phyloP scores from a whole-genome alignment of 306 rosid genomes.

The Cicer pinnatifidum region DNA sequence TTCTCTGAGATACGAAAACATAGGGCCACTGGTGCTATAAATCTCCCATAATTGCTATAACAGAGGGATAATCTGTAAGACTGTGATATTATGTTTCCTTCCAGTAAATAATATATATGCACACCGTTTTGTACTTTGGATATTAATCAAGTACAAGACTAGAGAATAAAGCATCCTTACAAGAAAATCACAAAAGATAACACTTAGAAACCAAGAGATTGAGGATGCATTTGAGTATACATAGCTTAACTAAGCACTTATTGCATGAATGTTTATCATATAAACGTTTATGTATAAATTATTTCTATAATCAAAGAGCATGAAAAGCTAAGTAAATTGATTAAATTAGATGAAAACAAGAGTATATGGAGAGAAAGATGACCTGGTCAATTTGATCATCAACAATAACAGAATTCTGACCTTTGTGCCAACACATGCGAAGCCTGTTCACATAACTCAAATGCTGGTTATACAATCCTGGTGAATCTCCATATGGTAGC shows the following conservation, averaged over 20 bases:
- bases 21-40: neutral
- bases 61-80: too few relatives aligned
- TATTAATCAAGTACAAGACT: neutral
- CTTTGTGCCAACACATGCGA: constrained; percentile 49
- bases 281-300: neutral
- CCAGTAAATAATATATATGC: neutral
- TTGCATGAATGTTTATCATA: neutral
- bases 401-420: constrained; percentile 48
- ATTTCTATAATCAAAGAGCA: constrained; percentile 4
- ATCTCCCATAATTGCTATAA: neutral
- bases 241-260: neutral
- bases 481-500: constrained; percentile 38
- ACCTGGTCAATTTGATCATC: constrained; percentile 51
- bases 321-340: constrained; percentile 32
- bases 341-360: constrained; percentile 16
- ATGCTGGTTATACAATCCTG: constrained; percentile 43
- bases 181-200: constrained; percentile 20
- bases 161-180: neutral
- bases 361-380: constrained; percentile 30
- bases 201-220: neutral
- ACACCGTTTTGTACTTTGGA: neutral
- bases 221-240: neutral
- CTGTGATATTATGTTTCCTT: too few relatives aligned
- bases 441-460: constrained; percentile 54
- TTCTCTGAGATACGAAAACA: neutral